Evolutionary conservation across 768 basidiomycete genomes (phyloP).

Genomic region (Leccinum barrowsii): DNA sequence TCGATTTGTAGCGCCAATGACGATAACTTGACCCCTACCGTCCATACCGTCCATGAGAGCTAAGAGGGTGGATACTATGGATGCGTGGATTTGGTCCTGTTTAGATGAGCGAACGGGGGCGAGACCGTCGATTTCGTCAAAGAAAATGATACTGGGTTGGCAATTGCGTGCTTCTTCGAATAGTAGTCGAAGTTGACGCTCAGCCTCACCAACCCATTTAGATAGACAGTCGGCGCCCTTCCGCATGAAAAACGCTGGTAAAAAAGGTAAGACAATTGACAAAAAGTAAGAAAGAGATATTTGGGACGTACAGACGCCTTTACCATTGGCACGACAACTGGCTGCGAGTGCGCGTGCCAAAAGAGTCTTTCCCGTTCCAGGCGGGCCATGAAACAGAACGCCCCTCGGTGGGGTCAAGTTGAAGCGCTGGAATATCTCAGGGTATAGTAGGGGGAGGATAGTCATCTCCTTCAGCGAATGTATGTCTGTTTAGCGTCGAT

Average conservation of each 20-base stretch:
- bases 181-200: slow-evolving; percentile 88
- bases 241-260: slow-evolving; percentile 95
- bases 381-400: slow-evolving; percentile 96
- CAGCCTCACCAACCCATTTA: slow-evolving; percentile 99
- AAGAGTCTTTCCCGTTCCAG: slow-evolving; percentile 97
- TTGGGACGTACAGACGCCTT: slow-evolving; percentile 73
- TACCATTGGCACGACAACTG: slow-evolving; percentile 82
- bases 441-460: slow-evolving; percentile 88
- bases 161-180: slow-evolving; percentile 93
- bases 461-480: slow-evolving; percentile 99
- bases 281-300: not conserved
- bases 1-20: slow-evolving; percentile 96
- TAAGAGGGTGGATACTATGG: slow-evolving; percentile 91
- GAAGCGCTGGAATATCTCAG: slow-evolving; percentile 94
- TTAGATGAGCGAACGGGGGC: slow-evolving; percentile 98
- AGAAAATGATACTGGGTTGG: slow-evolving; percentile 98
- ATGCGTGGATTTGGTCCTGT: slow-evolving; percentile 98
- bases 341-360: slow-evolving; percentile 92
- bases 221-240: slow-evolving; percentile 97
- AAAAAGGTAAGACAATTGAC: not conserved
- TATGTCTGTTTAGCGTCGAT: slow-evolving; percentile 57
- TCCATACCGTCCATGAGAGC: slow-evolving; percentile 99
- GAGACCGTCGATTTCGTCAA: slow-evolving; percentile 98
- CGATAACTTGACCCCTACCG: slow-evolving; percentile 92
- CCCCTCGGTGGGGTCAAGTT: slow-evolving; percentile 93